Base-by-base conservation (phyloP, 2,329 filamentous ascomycete genomes). In the Ceratocystis diversiconidia region DNA sequence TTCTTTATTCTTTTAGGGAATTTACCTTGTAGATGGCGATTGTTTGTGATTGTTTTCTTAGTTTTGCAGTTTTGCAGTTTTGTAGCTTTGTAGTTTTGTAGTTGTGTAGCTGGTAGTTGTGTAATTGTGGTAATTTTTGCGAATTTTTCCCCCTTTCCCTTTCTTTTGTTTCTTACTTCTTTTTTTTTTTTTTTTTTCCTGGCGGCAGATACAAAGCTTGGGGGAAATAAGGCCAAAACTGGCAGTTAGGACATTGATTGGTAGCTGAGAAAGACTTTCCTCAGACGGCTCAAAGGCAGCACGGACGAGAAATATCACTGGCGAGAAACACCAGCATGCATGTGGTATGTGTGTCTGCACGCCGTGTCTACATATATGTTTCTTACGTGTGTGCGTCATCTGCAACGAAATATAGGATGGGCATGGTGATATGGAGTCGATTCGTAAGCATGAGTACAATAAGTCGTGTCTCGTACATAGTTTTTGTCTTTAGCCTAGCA, bases 301-400 rank as follows among this genome's bases (percentile, higher is more conserved):
- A 59, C 55, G 55, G 55, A 59, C 28, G 55, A 59, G 55, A 59
- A 28, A 36, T 36, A 59, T 32, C 55, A 59, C 15, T 30, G 32
- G 28, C 55, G 55, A 59, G 55, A 59, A 59, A 59, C 28, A 19
- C 6, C 19, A 8, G 25, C 52, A 57, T 22, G 48, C 22, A 57
- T 32, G 52, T 17, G 52, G 52, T 17, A 30, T 52, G 22, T 52
- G 48, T 52, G 19, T 15, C 22, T 25, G 8, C 25, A 8, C 10
- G 32, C 32, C 8, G 48, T 52, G 25, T 52, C 46, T 52, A 52
- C 25, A 19, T 25, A 22, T 52, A 52, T 52, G 8, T 7, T 28
- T 22, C 25, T 52, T 12, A 25, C 6, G 22, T 28, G 17, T 52
- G 22, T 52, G 46, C 46, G 46, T 22, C 46, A 48, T 19, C 10